Evolutionary conservation across 116 monocot species (phyloP).

Genomic region (Cymodocea nodosa): DNA sequence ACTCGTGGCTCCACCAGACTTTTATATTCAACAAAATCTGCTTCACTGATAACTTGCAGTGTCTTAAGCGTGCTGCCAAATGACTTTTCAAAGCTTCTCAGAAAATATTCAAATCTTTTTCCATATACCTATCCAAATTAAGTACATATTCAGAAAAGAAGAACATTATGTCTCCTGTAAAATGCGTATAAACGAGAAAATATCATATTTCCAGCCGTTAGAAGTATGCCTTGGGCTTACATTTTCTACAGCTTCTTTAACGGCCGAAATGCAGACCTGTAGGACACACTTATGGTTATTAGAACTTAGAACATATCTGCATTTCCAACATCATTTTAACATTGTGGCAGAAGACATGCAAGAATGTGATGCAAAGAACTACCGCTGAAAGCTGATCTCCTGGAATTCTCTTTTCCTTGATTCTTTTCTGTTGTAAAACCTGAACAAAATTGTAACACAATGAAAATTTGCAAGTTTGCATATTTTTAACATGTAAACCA

Average conservation of each 20-base stretch:
- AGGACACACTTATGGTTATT: too few relatives aligned
- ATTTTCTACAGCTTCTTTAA: constrained; percentile 69
- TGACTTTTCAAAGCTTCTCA: constrained; percentile 81
- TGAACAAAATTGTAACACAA: too few relatives aligned
- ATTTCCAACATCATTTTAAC: too few relatives aligned
- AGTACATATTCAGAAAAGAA: constrained; percentile 2
- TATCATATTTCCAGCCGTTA: neutral
- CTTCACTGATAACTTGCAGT: constrained; percentile 33
- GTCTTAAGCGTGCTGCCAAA: constrained; percentile 82
- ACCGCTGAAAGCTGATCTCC: too few relatives aligned
- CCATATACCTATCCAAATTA: constrained; percentile 56
- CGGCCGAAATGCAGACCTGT: constrained; percentile 56
- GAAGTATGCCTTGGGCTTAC: constrained; percentile 27
- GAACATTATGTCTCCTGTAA: neutral
- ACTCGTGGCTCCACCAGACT: neutral
- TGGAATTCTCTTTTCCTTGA: too few relatives aligned
- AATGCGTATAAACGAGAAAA: neutral
- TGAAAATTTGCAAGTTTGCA: too few relatives aligned
- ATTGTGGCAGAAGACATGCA: too few relatives aligned
- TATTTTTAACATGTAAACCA: too few relatives aligned
- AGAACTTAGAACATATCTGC: too few relatives aligned
- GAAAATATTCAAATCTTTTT: constrained; percentile 49
- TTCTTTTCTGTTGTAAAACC: too few relatives aligned
- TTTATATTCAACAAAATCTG: constrained; percentile 11
- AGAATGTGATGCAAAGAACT: too few relatives aligned